phyloP scores from a whole-genome alignment of 148 eudicot species.

The Diospyros kaki region DNA sequence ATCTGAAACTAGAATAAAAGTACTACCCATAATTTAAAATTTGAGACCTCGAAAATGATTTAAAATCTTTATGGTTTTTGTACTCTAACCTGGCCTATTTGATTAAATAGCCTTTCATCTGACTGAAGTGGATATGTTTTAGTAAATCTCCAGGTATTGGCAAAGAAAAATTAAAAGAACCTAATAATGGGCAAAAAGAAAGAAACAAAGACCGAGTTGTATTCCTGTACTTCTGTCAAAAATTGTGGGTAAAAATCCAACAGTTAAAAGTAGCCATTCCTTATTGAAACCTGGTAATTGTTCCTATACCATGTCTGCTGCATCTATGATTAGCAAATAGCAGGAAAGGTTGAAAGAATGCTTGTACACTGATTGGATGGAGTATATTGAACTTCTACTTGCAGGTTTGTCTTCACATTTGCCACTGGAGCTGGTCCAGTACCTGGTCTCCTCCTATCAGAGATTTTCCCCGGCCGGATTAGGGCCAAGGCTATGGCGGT shows the following conservation, averaged over 20 bases:
- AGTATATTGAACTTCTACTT: constrained; percentile 13
- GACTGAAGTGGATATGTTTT: neutral
- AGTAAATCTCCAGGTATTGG: neutral
- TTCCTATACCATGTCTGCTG: neutral
- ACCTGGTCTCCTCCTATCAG: constrained; percentile 84
- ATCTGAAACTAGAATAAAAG: too few relatives aligned
- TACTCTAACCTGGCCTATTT: neutral
- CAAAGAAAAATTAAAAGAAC: too few relatives aligned
- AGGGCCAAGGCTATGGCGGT: constrained; percentile 98
- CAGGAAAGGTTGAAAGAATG: neutral
- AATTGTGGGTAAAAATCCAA: neutral
- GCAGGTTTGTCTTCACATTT: constrained; percentile 88
- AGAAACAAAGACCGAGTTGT: too few relatives aligned
- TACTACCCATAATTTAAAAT: too few relatives aligned
- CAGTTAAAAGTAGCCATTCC: neutral
- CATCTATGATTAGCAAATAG: neutral
- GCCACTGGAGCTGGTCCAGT: constrained; percentile 97
- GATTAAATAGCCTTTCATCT: neutral
- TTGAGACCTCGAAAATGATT: too few relatives aligned
- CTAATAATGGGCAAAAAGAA: too few relatives aligned
- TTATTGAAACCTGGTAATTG: neutral
- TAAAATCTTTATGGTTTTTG: too few relatives aligned
- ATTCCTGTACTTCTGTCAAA: too few relatives aligned
- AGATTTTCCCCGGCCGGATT: constrained; percentile 79
- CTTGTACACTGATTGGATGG: constrained; percentile 4